Conservation (phyloP, 441 rosid species). For the Arabidopsis hybrid region DNA sequence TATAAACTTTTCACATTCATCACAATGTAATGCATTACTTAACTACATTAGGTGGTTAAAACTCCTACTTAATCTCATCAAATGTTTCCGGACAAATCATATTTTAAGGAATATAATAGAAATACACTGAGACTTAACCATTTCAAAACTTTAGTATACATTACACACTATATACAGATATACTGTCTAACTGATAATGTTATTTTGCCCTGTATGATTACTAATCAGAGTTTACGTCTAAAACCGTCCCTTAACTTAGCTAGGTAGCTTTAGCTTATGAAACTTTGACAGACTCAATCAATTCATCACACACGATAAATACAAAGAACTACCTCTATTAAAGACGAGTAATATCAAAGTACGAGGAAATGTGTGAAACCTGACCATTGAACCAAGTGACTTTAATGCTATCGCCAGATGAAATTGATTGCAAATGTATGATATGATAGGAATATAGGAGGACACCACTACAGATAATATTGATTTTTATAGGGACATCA, state of each 20-base stretch:
- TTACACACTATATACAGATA: too few species aligned
- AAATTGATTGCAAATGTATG: background rate
- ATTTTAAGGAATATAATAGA: background rate
- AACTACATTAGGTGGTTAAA: background rate
- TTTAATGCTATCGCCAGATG: background rate
- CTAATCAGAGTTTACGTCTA: too few species aligned
- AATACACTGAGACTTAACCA: background rate
- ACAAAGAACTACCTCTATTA: background rate
- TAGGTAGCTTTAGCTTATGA: too few species aligned
- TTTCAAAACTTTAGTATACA: too few species aligned
- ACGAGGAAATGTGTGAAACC: constrained; percentile 10
- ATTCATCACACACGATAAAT: too few species aligned
- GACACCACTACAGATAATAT: too few species aligned
- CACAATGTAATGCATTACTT: background rate
- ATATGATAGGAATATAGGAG: background rate
- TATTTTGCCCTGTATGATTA: too few species aligned
- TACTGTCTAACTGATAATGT: too few species aligned
- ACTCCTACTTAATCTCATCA: background rate
- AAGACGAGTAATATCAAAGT: constrained; percentile 1
- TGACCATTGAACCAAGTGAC: background rate
- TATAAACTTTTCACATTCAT: background rate
- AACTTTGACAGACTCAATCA: background rate
- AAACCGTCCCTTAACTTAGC: background rate
- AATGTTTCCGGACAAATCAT: background rate
- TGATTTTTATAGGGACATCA: background rate